Evolutionary conservation across 495 filamentous ascomycete species (phyloP).

Genomic region (Xylaria grammica): DNA sequence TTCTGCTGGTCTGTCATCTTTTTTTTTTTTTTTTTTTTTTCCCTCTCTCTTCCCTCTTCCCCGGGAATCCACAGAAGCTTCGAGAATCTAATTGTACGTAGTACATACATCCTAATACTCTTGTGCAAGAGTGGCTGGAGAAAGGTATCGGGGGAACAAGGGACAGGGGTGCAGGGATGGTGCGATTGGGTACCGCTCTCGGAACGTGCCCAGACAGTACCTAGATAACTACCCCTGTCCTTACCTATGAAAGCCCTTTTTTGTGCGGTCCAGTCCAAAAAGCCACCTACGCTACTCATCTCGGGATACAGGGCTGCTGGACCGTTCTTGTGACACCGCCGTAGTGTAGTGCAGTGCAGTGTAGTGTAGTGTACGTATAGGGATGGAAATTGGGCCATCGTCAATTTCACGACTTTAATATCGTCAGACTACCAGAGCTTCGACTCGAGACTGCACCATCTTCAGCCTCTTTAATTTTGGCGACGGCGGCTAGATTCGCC

Average conservation of each 20-base stretch:
- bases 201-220: slow-evolving; percentile 29
- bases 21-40: too few species aligned
- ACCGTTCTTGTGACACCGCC: slow-evolving; percentile 24
- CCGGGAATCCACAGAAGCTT: slow-evolving; percentile 50
- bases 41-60: background rate
- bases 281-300: slow-evolving; percentile 22
- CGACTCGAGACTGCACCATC: background rate
- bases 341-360: too few species aligned
- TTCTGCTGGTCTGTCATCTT: background rate
- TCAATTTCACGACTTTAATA: slow-evolving; percentile 11
- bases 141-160: background rate
- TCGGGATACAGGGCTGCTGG: slow-evolving; percentile 21
- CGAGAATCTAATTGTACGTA: slow-evolving; percentile 46
- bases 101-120: slow-evolving; percentile 24
- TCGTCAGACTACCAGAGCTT: background rate
- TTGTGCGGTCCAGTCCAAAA: slow-evolving; percentile 9
- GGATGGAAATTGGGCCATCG: slow-evolving; percentile 9
- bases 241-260: slow-evolving; percentile 4
- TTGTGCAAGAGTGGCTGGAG: slow-evolving; percentile 24
- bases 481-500: slow-evolving; percentile 5
- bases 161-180: slow-evolving; percentile 10
- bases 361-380: too few species aligned
- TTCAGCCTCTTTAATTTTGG: slow-evolving; percentile 24
- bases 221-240: slow-evolving; percentile 11
- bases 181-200: slow-evolving; percentile 38